A percentile compares a stretch with the other conserved stretches of the same genome.
Evolutionary conservation across 164 flowering plant species (phyloP).

Genomic region (Umbellularia californica): DNA sequence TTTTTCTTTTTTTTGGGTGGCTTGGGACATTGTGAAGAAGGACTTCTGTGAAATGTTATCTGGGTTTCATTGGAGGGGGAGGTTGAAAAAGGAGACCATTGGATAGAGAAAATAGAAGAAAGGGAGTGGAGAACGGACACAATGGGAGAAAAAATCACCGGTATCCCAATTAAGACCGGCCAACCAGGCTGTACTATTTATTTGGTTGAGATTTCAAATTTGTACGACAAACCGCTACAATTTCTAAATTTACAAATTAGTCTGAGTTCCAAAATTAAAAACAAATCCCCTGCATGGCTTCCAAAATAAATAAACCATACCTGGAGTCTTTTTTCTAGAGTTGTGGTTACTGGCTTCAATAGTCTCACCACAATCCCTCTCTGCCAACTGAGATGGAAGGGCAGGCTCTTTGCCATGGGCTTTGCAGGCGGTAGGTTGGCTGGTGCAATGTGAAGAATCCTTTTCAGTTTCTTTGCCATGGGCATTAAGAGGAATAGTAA

Average conservation of each 20-base stretch:
- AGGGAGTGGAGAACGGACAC: too few species aligned
- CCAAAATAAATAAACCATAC: background rate
- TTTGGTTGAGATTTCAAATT: background rate
- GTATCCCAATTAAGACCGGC: background rate
- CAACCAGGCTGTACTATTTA: background rate
- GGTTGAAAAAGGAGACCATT: too few species aligned
- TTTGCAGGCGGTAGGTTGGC: background rate
- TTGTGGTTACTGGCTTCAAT: background rate
- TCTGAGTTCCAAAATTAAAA: background rate
- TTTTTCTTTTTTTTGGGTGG: too few species aligned
- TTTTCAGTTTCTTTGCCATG: background rate
- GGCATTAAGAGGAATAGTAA: background rate
- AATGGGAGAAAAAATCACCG: too few species aligned
- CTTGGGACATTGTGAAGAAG: too few species aligned
- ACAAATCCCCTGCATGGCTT: background rate
- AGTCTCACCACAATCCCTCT: conserved; percentile 4
- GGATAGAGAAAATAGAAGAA: too few species aligned
- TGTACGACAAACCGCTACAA: background rate
- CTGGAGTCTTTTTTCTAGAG: background rate
- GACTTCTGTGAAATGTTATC: too few species aligned
- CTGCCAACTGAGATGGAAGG: background rate
- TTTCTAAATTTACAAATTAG: background rate
- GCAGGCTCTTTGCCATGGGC: background rate
- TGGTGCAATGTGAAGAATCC: background rate
- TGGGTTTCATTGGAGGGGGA: too few species aligned